phyloP scores from a whole-genome alignment of 805 yeast species.

The Danielozyma ontarioensis region DNA sequence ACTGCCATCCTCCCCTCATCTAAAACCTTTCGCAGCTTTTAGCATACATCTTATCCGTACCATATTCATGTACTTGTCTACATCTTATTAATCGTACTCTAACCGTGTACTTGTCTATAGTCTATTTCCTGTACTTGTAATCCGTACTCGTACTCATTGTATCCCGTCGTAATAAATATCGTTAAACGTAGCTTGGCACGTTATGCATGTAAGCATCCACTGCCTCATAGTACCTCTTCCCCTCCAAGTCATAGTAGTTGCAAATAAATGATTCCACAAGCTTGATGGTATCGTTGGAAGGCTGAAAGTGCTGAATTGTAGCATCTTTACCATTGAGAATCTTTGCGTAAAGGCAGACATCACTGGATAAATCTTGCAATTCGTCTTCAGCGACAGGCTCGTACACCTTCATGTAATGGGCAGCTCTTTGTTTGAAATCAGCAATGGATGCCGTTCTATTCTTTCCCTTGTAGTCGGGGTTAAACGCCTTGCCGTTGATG shows the following conservation, averaged over 20 bases:
- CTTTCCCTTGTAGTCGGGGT: conserved; percentile 53
- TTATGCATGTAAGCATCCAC: conserved; percentile 13
- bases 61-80: no score
- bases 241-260: conserved; percentile 16
- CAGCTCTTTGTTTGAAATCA: conserved; percentile 56
- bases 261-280: conserved; percentile 7
- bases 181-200: neutral
- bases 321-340: conserved; percentile 14
- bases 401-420: conserved; percentile 33
- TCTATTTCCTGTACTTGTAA: no score
- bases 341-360: conserved; percentile 17
- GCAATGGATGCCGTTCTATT: conserved; percentile 48
- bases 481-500: conserved; percentile 58
- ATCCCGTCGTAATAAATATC: neutral
- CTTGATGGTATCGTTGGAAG: neutral
- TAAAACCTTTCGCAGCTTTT: no score
- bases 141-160: no score
- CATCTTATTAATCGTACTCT: no score
- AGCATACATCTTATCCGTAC: no score
- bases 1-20: no score
- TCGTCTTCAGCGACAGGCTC: conserved; percentile 21
- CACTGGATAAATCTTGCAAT: conserved; percentile 10
- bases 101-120: no score
- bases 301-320: neutral
- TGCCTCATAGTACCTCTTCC: conserved; percentile 19